Evolutionary conservation across 257 asterid genomes (phyloP).

Genomic region (Misopates orontium): DNA sequence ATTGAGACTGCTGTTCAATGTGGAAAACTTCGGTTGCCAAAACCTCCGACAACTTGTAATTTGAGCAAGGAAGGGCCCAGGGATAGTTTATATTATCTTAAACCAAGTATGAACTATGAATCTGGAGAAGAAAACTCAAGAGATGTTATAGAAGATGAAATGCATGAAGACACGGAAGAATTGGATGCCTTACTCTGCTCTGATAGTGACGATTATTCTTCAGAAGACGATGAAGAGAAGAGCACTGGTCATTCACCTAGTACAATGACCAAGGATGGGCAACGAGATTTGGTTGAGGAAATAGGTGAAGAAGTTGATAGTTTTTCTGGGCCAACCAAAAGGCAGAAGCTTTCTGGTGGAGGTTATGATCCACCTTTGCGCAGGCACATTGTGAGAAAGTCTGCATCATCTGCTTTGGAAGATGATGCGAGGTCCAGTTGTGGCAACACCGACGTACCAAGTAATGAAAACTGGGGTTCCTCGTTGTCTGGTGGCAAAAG

Average conservation of each 20-base stretch:
- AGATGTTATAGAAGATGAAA: constrained; percentile 46
- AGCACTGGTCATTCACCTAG: constrained; percentile 97
- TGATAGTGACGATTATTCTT: constrained; percentile 49
- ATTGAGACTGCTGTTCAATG: constrained; percentile 37
- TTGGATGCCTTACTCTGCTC: constrained; percentile 83
- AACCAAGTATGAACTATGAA: constrained; percentile 31
- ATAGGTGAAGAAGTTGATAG: constrained; percentile 67
- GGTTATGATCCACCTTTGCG: neutral
- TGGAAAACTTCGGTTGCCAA: constrained; percentile 37
- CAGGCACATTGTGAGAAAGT: constrained; percentile 28
- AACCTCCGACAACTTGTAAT: constrained; percentile 30
- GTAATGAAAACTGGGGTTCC: constrained; percentile 27
- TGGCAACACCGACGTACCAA: constrained; percentile 32
- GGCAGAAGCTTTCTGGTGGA: constrained; percentile 51
- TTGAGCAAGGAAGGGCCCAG: constrained; percentile 38
- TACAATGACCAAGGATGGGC: constrained; percentile 55
- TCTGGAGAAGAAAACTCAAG: constrained; percentile 39
- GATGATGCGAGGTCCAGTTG: constrained; percentile 72
- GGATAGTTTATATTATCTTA: constrained; percentile 24
- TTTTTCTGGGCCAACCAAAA: constrained; percentile 50
- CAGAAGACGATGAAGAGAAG: constrained; percentile 70
- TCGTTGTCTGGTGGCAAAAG: constrained; percentile 48
- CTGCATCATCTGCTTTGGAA: constrained; percentile 38
- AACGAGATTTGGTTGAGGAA: constrained; percentile 40
- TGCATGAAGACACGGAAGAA: constrained; percentile 88